Evolutionary conservation across 257 asterid genomes (phyloP).

Genomic region (Sherardia arvensis): DNA sequence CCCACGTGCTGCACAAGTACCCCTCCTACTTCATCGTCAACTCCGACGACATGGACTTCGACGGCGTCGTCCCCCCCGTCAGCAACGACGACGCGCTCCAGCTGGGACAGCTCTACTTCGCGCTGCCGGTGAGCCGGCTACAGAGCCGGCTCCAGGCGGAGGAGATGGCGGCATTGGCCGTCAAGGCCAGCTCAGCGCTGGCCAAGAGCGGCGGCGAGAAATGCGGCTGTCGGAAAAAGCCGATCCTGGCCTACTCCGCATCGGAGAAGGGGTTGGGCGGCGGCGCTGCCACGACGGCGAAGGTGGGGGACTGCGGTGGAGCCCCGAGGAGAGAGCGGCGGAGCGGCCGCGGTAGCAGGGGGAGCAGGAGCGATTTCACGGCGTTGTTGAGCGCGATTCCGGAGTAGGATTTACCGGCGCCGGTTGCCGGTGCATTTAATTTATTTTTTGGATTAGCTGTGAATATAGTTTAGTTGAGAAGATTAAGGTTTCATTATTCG

Average conservation of each 20-base stretch:
- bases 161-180: conserved; percentile 99
- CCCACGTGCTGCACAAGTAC: conserved; percentile 53
- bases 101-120: conserved; percentile 82
- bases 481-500: conserved; percentile 1
- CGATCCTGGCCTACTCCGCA: conserved; percentile 22
- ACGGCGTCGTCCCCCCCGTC: conserved; percentile 55
- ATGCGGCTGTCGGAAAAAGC: conserved; percentile 48
- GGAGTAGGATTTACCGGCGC: conserved; percentile 38
- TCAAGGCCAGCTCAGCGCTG: conserved; percentile 82
- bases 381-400: conserved; percentile 63
- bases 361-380: conserved; percentile 35
- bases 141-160: conserved; percentile 58
- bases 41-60: conserved; percentile 91
- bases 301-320: conserved; percentile 18
- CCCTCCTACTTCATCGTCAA: conserved; percentile 70
- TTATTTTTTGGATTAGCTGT: conserved; percentile 6
- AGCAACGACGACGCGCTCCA: conserved; percentile 71
- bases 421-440: neutral
- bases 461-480: conserved; percentile 10
- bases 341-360: conserved; percentile 1
- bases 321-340: conserved; percentile 21
- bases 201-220: conserved; percentile 45
- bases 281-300: conserved; percentile 12
- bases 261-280: conserved; percentile 16
- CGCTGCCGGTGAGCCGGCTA: conserved; percentile 57